A percentile compares a stretch with the other conserved stretches of the same genome.
phyloP scores from a whole-genome alignment of 805 yeast genomes.

The Millerago galiae region DNA sequence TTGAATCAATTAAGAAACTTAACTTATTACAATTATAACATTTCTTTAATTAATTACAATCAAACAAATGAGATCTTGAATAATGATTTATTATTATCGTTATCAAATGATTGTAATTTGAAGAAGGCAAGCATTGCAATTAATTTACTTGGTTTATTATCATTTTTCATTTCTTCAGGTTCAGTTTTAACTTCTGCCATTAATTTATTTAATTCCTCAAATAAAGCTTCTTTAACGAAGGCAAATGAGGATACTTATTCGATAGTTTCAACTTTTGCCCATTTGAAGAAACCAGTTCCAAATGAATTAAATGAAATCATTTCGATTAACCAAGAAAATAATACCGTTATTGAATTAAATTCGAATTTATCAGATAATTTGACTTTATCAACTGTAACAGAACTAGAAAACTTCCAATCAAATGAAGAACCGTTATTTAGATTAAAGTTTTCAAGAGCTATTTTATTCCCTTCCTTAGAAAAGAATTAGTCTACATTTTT shows the following conservation, averaged over 20 bases:
- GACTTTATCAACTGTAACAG: conserved; percentile 1
- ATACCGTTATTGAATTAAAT: background rate
- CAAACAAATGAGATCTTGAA: conserved; percentile 6
- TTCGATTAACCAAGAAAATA: background rate
- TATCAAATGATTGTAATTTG: conserved; percentile 14
- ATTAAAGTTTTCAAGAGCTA: conserved; percentile 3
- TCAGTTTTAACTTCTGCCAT: conserved; percentile 1
- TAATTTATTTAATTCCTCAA: background rate
- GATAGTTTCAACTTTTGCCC: conserved; percentile 5
- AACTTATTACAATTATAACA: background rate
- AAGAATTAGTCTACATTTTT: too few species aligned
- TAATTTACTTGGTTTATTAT: conserved; percentile 7
- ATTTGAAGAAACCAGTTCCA: background rate
- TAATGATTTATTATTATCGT: conserved; percentile 9
- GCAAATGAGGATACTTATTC: background rate
- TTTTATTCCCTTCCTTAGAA: conserved; percentile 1
- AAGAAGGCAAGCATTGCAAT: conserved; percentile 14
- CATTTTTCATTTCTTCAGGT: conserved; percentile 13
- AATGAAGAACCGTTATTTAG: background rate
- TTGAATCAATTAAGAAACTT: background rate
- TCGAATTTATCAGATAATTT: background rate
- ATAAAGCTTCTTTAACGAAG: background rate
- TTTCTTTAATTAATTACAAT: conserved; percentile 9
- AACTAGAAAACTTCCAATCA: background rate
- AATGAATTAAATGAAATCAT: background rate